Conservation (phyloP, 139 green algal genomes). For the Chlamydomonas sp. region DNA sequence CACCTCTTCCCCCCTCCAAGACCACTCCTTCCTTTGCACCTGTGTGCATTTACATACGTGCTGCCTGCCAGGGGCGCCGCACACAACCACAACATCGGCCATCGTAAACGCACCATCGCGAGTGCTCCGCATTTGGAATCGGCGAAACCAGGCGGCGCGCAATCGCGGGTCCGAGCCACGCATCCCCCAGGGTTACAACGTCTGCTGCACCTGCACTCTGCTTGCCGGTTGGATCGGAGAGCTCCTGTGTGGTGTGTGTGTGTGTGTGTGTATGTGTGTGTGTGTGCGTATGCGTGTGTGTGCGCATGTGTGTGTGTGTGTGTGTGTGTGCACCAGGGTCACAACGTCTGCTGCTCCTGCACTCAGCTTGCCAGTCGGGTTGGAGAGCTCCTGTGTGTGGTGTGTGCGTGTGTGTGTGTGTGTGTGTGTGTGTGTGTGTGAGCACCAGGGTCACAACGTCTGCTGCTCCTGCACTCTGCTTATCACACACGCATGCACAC, state of each 20-base stretch:
- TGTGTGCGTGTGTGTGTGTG: neutral
- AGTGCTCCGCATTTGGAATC: constrained; percentile 43
- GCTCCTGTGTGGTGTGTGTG: constrained; percentile 21
- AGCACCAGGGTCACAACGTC: constrained; percentile 74
- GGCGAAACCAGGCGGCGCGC: constrained; percentile 54
- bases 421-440: no score
- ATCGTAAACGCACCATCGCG: constrained; percentile 28
- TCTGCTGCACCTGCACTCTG: constrained; percentile 51
- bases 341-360: constrained; percentile 57
- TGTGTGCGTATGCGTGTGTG: no score
- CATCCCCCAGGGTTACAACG: constrained; percentile 69
- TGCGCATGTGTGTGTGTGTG: no score
- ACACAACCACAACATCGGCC: neutral
- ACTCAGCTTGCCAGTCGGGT: constrained; percentile 33
- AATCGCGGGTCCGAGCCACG: constrained; percentile 66
- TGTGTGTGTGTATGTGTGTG: neutral
- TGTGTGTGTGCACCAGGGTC: constrained; percentile 75
- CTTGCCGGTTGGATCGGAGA: constrained; percentile 26
- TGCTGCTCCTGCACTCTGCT: constrained; percentile 41
- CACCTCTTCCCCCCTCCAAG: neutral
- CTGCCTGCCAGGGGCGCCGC: neutral
- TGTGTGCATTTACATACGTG: neutral
- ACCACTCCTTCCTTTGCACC: neutral
- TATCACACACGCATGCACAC: no score
- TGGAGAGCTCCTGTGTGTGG: constrained; percentile 23